Conservation (phyloP, 2,329 filamentous ascomycete species). For the Allantophomopsis cytisporea region DNA sequence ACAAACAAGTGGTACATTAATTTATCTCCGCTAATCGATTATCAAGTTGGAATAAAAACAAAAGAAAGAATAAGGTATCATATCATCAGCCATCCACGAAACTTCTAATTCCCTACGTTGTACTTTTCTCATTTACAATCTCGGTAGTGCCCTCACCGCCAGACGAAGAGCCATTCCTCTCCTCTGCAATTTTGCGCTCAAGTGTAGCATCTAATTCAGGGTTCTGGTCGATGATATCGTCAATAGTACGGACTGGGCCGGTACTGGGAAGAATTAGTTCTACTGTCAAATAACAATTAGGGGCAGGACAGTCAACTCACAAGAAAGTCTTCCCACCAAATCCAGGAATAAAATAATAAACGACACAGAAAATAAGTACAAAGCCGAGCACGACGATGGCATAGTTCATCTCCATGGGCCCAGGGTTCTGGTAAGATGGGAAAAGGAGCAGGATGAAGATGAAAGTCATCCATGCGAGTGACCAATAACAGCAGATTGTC, state of each 20-base stretch:
- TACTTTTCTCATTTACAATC: too few relatives aligned
- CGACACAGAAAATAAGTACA: slow-evolving; percentile 16
- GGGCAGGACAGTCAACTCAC: neutral
- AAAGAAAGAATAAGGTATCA: too few relatives aligned
- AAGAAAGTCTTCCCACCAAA: slow-evolving; percentile 18
- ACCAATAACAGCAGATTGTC: slow-evolving; percentile 12
- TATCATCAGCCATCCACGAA: too few relatives aligned
- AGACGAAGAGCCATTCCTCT: neutral
- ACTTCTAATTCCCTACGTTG: too few relatives aligned
- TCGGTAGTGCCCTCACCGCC: too few relatives aligned
- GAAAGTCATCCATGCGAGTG: slow-evolving; percentile 17
- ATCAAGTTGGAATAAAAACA: too few relatives aligned
- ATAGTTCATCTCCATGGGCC: slow-evolving; percentile 17
- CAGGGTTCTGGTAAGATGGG: slow-evolving; percentile 11
- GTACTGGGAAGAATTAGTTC: neutral
- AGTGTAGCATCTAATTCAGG: neutral
- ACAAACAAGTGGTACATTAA: too few relatives aligned
- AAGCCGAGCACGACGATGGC: slow-evolving; percentile 16
- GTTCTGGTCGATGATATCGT: slow-evolving; percentile 1
- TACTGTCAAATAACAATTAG: neutral
- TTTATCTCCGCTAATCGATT: too few relatives aligned
- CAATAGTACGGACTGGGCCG: slow-evolving; percentile 1
- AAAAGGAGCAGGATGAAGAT: slow-evolving; percentile 17
- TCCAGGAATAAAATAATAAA: slow-evolving; percentile 15
- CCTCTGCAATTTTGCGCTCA: neutral